Conservation (phyloP, 1,284 basidiomycete species). For the Ganoderma lingzhi region DNA sequence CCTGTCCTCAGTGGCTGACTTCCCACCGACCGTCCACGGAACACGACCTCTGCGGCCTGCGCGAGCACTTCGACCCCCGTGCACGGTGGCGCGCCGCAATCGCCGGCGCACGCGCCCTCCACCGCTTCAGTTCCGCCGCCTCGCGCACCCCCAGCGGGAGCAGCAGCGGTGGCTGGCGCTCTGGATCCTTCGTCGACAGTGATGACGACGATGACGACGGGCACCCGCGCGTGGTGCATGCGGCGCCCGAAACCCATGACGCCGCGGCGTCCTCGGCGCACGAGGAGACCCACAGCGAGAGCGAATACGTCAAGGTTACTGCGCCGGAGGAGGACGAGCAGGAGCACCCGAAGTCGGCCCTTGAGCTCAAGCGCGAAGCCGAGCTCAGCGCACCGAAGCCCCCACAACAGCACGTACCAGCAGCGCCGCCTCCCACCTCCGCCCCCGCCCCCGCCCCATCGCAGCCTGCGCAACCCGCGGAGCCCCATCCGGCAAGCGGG, state of each 20-base stretch:
- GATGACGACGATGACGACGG: constrained; percentile 43
- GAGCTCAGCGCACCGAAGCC: constrained; percentile 27
- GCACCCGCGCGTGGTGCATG: constrained; percentile 12
- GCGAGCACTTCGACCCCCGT: constrained; percentile 80
- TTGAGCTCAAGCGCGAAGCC: not conserved
- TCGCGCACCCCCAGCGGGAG: constrained; percentile 27
- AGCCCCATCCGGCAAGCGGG: constrained; percentile 13
- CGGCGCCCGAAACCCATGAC: not conserved
- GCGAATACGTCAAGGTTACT: constrained; percentile 40
- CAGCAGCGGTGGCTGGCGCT: constrained; percentile 40
- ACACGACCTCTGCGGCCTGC: constrained; percentile 79
- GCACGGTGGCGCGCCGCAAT: constrained; percentile 78
- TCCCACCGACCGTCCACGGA: constrained; percentile 64
- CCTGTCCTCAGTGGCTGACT: constrained; percentile 68
- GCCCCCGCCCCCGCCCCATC: constrained; percentile 14
- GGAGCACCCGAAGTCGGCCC: constrained; percentile 1
- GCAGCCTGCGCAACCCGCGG: not conserved
- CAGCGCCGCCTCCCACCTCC: constrained; percentile 18
- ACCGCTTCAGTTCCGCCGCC: constrained; percentile 39
- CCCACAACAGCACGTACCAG: constrained; percentile 35
- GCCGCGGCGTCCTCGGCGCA: not conserved
- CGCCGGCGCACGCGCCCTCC: constrained; percentile 64
- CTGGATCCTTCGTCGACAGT: constrained; percentile 26
- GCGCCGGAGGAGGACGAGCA: constrained; percentile 37
- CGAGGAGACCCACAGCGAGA: constrained; percentile 33